phyloP scores from a whole-genome alignment of 2,329 filamentous ascomycete species.

The Davidsoniella australis region DNA sequence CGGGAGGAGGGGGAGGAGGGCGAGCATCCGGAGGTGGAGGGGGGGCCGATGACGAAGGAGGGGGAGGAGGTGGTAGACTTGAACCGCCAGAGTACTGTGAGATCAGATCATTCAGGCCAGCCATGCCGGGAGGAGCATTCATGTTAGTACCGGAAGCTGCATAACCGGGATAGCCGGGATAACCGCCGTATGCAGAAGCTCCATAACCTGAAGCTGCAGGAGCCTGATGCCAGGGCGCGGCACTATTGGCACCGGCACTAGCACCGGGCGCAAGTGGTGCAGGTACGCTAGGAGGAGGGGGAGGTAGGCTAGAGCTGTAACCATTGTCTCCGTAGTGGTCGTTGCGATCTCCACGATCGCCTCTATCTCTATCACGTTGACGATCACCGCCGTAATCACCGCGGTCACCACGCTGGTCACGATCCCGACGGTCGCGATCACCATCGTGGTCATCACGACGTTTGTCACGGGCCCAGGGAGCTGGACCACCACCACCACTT shows the following conservation, averaged over 20 bases:
- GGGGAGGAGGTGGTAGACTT: slow-evolving; percentile 38
- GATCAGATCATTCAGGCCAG: slow-evolving; percentile 45
- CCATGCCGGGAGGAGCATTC: slow-evolving; percentile 27
- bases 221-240: slow-evolving; percentile 45
- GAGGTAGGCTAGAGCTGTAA: slow-evolving; percentile 13
- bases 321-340: slow-evolving; percentile 15
- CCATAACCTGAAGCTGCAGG: slow-evolving; percentile 2
- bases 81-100: slow-evolving; percentile 43
- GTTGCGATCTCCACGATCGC: slow-evolving; percentile 15
- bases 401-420: slow-evolving; percentile 12
- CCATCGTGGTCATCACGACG: slow-evolving; percentile 28
- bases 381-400: slow-evolving; percentile 17
- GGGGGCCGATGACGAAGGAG: slow-evolving; percentile 33
- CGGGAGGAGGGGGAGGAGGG: slow-evolving; percentile 45
- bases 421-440: slow-evolving; percentile 25
- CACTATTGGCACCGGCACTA: slow-evolving; percentile 13
- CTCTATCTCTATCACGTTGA: slow-evolving; percentile 13
- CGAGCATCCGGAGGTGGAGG: slow-evolving; percentile 40
- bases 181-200: slow-evolving; percentile 40
- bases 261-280: slow-evolving; percentile 21
- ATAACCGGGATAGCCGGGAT: slow-evolving; percentile 31
- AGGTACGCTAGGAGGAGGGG: slow-evolving; percentile 13
- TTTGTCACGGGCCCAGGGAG: slow-evolving; percentile 47
- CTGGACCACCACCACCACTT: slow-evolving; percentile 28
- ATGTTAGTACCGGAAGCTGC: slow-evolving; percentile 32